Conservation (phyloP, 2,329 filamentous ascomycete genomes). For the Cadophora sp. region DNA sequence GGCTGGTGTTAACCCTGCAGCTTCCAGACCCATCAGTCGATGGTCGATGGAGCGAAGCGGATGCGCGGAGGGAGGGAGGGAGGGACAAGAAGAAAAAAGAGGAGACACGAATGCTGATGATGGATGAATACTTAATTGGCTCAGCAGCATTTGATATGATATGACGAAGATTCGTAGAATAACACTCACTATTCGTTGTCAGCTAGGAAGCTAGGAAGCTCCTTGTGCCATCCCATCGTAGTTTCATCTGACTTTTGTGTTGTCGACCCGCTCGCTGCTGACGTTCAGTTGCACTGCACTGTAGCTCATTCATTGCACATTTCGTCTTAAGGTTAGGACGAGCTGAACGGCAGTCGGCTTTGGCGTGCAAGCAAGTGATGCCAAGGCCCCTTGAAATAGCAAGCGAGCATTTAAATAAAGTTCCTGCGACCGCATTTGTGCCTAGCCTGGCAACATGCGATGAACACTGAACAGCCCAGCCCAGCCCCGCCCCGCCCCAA, state of each 20-base stretch:
- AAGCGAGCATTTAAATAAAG: background rate
- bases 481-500: too few species aligned
- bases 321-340: background rate
- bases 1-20: background rate
- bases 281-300: slow-evolving; percentile 8
- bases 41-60: background rate
- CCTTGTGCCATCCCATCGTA: background rate
- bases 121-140: background rate
- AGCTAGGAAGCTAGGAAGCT: background rate
- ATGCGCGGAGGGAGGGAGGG: slow-evolving; percentile 18
- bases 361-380: background rate
- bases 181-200: slow-evolving; percentile 5
- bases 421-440: background rate
- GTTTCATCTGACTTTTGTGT: background rate
- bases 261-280: slow-evolving; percentile 22
- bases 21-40: slow-evolving; percentile 1
- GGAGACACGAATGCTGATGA: background rate
- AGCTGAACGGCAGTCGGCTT: background rate
- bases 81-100: too few species aligned
- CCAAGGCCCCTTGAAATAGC: slow-evolving; percentile 16
- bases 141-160: background rate
- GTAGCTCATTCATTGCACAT: background rate
- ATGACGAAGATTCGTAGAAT: background rate
- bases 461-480: too few species aligned
- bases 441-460: background rate